Evolutionary conservation across 2,329 filamentous ascomycete genomes (phyloP), one percentile per base, ranked within the genome.

Genomic region (Colletotrichum nymphaeae): DNA sequence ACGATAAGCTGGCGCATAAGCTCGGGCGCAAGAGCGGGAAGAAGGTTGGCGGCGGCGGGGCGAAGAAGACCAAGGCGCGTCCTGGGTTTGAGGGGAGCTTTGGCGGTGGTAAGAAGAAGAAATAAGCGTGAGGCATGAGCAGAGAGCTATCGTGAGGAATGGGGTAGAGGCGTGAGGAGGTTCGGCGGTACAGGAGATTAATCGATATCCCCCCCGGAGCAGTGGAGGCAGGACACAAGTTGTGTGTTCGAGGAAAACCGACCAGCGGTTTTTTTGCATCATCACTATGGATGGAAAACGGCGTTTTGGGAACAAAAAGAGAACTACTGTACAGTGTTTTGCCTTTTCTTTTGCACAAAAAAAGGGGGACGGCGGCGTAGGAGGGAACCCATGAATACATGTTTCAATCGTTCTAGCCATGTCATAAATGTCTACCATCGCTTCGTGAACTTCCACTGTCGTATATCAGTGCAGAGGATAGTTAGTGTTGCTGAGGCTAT

Each of bases 11-110:
- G 67, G 79, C 86, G 64, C 89, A 90, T 67, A 88, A 87, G 76
- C 88, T 87, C 68, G 88, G 87, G 42, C 92, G 90, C 82, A 90
- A 90, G 85, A 73, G 58, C 52, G 81, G 78, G 65, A 84, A 85
- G 80, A 83, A 84, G 76, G 88, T 88, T 79, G 83, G 85, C 75
- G 69, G 64, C 32, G 63, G 69, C 56, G 69, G 63, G 1, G 66
- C 32, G 12, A 37, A 35, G 24, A 86, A 85, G 78, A 49, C 42
- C 42, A 91, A 90, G 78, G 88, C 87, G 72, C 86, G 90, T 69
- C 90, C 93, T 14, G 92, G 92, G 2, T 94, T 94, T 75, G 93
- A 94, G 80, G 93, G 93, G 35, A 84, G 83, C 74, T 93, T 96
- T 80, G 88, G 87, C 75, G 81, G 90, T 76, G 86, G 88, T 70